Evolutionary conservation across 129 eudicot species (phyloP).

Genomic region (Pseudognaphalium luteoalbum): DNA sequence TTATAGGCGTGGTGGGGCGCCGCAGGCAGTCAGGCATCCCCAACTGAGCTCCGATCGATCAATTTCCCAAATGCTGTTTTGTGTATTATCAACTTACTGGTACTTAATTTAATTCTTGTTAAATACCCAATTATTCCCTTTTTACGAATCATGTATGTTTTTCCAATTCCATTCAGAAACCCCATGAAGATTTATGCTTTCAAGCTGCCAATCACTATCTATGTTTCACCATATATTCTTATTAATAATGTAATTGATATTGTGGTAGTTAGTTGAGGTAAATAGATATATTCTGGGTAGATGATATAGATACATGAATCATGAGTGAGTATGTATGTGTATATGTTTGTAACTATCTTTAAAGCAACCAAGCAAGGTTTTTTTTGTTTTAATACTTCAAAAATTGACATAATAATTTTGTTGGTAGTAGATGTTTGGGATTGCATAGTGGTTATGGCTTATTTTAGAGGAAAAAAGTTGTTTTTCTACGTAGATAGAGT

Average conservation of each 20-base stretch:
- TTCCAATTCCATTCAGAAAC: neutral
- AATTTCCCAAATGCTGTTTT: constrained; percentile 33
- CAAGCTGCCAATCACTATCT: constrained; percentile 2
- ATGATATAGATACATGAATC: neutral
- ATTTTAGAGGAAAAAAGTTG: too few species aligned
- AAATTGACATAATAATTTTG: too few species aligned
- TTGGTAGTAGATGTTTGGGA: too few species aligned
- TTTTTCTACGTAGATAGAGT: too few species aligned
- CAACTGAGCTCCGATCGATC: constrained; percentile 34
- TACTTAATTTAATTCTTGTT: neutral
- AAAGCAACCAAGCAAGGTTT: neutral
- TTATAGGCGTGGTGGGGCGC: constrained; percentile 32
- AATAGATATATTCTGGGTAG: neutral
- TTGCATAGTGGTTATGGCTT: too few species aligned
- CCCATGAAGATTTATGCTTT: neutral
- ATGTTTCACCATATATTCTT: neutral
- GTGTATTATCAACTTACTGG: constrained; percentile 24
- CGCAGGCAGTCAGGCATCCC: constrained; percentile 35
- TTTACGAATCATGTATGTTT: neutral
- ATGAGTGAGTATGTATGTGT: neutral
- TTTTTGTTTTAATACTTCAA: too few species aligned
- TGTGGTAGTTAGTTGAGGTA: neutral
- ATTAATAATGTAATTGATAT: neutral
- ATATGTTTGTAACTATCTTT: neutral
- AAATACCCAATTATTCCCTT: neutral